Evolutionary conservation across 1,284 basidiomycete species (phyloP).

Genomic region (Marasmius oreades): DNA sequence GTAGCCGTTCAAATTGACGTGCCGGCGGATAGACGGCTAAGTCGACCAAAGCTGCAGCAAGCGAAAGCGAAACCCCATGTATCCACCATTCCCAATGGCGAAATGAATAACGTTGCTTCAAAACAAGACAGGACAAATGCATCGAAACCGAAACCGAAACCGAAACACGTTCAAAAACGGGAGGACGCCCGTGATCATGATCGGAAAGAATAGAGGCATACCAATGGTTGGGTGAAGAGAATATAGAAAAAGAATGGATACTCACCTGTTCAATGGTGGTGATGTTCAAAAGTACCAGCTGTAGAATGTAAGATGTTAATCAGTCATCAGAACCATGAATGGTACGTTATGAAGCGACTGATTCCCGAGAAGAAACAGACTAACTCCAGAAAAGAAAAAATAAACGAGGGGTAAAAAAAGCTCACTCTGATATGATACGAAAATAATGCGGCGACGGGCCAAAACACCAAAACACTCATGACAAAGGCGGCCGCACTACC

Average conservation of each 20-base stretch:
- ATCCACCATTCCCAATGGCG: too few relatives aligned
- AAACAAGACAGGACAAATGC: too few relatives aligned
- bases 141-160: too few relatives aligned
- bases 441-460: conserved; percentile 77
- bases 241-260: conserved; percentile 5
- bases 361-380: background rate
- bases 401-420: conserved; percentile 11
- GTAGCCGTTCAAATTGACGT: too few relatives aligned
- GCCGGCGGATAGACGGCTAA: too few relatives aligned
- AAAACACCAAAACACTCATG: conserved; percentile 67
- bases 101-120: too few relatives aligned
- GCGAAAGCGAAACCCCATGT: too few relatives aligned
- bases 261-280: conserved; percentile 93
- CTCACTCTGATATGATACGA: conserved; percentile 83
- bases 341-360: conserved; percentile 2
- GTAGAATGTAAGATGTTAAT: conserved; percentile 9
- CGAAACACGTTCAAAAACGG: too few relatives aligned
- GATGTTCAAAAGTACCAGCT: conserved; percentile 80
- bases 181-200: too few relatives aligned
- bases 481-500: conserved; percentile 80
- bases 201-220: too few relatives aligned
- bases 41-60: too few relatives aligned
- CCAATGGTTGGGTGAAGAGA: too few relatives aligned
- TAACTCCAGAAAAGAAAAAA: conserved; percentile 9
- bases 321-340: conserved; percentile 6